A percentile compares a stretch with the other conserved stretches of the same genome.
These are phyloP conservation scores for Pseudogymnoascus sp. DNA, from an alignment of 2,329 filamentous ascomycete genomes.

Conservation along the genomic window DNA sequence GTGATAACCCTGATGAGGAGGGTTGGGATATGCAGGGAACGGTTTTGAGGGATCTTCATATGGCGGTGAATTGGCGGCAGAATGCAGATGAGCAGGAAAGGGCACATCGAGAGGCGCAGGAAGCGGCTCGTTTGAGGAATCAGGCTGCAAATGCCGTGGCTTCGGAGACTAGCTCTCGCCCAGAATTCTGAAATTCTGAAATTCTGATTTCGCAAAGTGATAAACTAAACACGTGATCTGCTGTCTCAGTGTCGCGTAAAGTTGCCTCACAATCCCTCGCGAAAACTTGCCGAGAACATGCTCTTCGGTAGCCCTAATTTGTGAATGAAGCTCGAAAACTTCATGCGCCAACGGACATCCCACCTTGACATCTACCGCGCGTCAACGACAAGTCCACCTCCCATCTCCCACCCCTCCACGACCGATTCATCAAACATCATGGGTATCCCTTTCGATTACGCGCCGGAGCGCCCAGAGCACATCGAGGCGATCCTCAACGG, in stretches of 20 bases:
- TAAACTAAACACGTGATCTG: background rate
- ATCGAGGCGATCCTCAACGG: slow-evolving; percentile 93
- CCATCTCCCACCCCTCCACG: background rate
- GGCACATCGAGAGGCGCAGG: background rate
- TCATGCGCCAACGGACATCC: slow-evolving; percentile 8
- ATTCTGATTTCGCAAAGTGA: background rate
- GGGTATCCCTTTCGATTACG: slow-evolving; percentile 62
- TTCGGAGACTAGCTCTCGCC: background rate
- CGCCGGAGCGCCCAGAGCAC: slow-evolving; percentile 82
- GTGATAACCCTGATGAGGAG: background rate
- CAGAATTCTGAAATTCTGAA: too few species aligned
- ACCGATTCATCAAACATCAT: slow-evolving; percentile 16
- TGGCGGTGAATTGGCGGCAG: slow-evolving; percentile 1
- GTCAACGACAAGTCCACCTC: background rate
- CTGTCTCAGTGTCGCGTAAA: too few species aligned
- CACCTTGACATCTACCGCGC: slow-evolving; percentile 7
- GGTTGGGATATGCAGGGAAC: background rate
- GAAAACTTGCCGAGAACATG: background rate
- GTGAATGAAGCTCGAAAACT: slow-evolving; percentile 8
- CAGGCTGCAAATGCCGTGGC: background rate
- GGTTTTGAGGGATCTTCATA: background rate
- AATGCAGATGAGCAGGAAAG: background rate
- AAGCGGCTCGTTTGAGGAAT: background rate
- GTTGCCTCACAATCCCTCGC: background rate
- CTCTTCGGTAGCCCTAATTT: slow-evolving; percentile 7